A percentile compares a stretch with the other conserved stretches of the same genome.
Conservation (phyloP, 257 asterid species). For the Ilex aquifolium region DNA sequence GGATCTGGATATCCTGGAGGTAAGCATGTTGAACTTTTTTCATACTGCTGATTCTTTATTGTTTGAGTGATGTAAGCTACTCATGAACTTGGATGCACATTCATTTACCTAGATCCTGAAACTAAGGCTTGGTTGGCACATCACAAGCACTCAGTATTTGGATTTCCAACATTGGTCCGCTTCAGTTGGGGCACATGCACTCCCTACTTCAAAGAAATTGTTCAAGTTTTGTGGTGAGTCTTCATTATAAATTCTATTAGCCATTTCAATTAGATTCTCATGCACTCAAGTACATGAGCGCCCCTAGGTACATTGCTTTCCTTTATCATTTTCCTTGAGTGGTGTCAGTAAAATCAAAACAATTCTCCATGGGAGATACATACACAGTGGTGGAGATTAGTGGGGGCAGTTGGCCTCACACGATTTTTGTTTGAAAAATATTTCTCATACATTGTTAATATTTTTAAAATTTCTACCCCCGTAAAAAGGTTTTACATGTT, state of each 20-base stretch:
- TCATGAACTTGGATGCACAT: neutral
- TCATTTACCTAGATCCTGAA: slow-evolving; percentile 55
- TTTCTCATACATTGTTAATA: too few species aligned
- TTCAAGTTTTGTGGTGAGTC: slow-evolving; percentile 77
- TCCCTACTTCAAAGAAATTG: slow-evolving; percentile 58
- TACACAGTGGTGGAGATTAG: neutral
- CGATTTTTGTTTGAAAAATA: too few species aligned
- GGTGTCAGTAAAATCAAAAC: too few species aligned
- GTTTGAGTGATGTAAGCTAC: neutral
- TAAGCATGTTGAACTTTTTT: slow-evolving; percentile 16
- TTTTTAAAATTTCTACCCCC: too few species aligned
- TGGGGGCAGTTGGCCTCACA: too few species aligned
- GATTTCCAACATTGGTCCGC: slow-evolving; percentile 92
- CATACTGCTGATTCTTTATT: slow-evolving; percentile 1
- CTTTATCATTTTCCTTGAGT: neutral
- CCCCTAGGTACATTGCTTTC: neutral
- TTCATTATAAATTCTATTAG: neutral
- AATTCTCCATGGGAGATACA: neutral
- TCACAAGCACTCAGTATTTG: slow-evolving; percentile 78
- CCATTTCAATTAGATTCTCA: neutral
- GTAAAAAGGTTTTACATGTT: too few species aligned
- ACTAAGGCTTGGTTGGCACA: slow-evolving; percentile 88
- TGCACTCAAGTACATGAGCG: neutral
- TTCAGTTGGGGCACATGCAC: slow-evolving; percentile 98
- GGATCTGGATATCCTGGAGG: slow-evolving; percentile 99